Base-by-base conservation (phyloP, 139 green algal species). In the Micractinium conductrix region DNA sequence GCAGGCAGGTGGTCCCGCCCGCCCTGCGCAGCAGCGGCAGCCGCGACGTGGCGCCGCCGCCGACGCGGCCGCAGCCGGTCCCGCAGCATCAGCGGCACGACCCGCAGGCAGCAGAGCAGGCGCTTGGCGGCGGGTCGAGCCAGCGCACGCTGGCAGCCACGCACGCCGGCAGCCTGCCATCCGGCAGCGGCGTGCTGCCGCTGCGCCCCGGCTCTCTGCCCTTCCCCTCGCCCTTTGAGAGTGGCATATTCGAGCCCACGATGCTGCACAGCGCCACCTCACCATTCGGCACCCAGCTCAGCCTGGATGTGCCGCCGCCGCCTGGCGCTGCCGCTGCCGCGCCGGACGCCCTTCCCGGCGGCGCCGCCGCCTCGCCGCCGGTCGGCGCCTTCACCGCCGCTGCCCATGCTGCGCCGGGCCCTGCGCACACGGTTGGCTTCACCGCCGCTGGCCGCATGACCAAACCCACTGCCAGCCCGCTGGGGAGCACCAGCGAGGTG, bases 181-280 rank as follows among this genome's bases (percentile, higher is more conserved):
- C 19, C 53, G 53, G 19, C 53, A 62, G 53, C 53, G 2, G 2
- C 2, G 53, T 62, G 53, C 10, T 21, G 19, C 24, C 19, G 19
- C 53, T 38, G 65, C 33, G 65, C 1, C 33, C 65, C 33, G 12
- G 33, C 65, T 72, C 65, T 1, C 65, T 72, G n/a, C 65, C 65
- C 65, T 72, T 72, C 65, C 65, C 65, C 33, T 72, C 65, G 65
- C 65, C 65, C 65, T 72, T 72, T 72, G 65, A 72, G 33, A 72
- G 33, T 33, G 65, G 65, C 65, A 43, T 44, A 10, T 72, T 72
- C 26, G 65, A 72, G 12, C n/a, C 65, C 10, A 33, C 65, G 33
- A 72, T 33, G 33, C 33, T 72, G 53, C 8, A 9, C 53, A 19
- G 19, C 10, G 53, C 53, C 26, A 4, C 10, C 8, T 21, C 53